Evolutionary conservation across 441 rosid species (phyloP).

Genomic region (Corymbia citriodora): DNA sequence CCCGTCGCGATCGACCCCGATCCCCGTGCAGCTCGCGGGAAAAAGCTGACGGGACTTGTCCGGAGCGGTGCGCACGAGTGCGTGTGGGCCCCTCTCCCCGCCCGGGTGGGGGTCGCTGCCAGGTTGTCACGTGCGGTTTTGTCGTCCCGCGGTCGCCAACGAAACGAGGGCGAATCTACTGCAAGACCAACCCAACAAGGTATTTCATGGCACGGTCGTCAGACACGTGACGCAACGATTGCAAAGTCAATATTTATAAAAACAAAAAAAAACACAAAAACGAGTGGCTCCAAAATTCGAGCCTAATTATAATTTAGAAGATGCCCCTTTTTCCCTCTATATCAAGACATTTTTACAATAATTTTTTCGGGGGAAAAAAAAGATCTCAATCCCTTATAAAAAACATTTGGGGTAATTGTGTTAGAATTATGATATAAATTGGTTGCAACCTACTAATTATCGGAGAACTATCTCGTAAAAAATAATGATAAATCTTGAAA

Average conservation of each 20-base stretch:
- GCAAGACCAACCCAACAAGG: background rate
- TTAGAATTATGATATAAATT: background rate
- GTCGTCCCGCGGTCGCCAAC: background rate
- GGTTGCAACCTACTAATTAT: background rate
- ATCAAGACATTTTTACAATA: background rate
- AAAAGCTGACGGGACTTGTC: background rate
- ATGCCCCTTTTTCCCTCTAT: rapidly evolving
- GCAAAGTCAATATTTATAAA: background rate
- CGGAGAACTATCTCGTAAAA: rapidly evolving
- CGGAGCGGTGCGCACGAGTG: conserved; percentile 29
- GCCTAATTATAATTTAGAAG: background rate
- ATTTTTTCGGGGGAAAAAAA: background rate
- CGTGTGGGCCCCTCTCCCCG: conserved; percentile 9
- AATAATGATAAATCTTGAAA: background rate
- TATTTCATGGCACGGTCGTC: background rate
- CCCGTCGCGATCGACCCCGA: background rate
- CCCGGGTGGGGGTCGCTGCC: background rate
- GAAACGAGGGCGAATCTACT: background rate
- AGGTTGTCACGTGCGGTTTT: conserved; percentile 32
- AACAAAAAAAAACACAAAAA: background rate
- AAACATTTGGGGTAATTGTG: background rate
- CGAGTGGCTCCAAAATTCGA: background rate
- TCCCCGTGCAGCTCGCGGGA: background rate
- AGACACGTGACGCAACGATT: background rate
- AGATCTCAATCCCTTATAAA: background rate